A percentile compares a stretch with the other conserved stretches of the same genome.
These are phyloP conservation scores for Solanum virginianum DNA, from an alignment of 257 asterid species.

Conservation along the genomic window DNA sequence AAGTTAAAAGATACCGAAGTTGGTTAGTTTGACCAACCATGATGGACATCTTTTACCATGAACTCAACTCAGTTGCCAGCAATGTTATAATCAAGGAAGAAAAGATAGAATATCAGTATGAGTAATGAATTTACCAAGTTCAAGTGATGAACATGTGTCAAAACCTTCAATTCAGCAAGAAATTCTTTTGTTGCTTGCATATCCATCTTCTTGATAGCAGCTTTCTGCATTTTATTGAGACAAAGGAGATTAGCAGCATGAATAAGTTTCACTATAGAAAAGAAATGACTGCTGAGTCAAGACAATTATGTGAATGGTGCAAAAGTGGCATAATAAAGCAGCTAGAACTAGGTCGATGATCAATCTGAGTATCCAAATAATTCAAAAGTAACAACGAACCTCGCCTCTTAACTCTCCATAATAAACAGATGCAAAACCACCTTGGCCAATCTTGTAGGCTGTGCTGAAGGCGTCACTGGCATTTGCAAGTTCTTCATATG, in stretches of 20 bases:
- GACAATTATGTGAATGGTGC: background rate
- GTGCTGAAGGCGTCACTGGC: slow-evolving; percentile 50
- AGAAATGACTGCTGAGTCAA: background rate
- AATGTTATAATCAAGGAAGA: background rate
- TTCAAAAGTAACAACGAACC: slow-evolving; percentile 29
- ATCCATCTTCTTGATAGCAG: slow-evolving; percentile 80
- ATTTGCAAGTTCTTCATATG: slow-evolving; percentile 50
- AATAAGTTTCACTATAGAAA: background rate
- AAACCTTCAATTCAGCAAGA: slow-evolving; percentile 65
- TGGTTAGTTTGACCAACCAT: background rate
- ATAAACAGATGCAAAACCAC: slow-evolving; percentile 76
- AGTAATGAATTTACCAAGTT: slow-evolving; percentile 46
- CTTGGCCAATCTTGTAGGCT: slow-evolving; percentile 69
- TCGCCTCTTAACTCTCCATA: slow-evolving; percentile 73
- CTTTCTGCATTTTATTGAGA: slow-evolving; percentile 36
- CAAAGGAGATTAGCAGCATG: background rate
- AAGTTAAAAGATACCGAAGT: background rate
- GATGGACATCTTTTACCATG: background rate
- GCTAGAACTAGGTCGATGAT: background rate
- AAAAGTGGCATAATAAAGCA: background rate
- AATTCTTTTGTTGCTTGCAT: slow-evolving; percentile 90
- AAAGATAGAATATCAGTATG: background rate
- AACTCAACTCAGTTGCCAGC: background rate
- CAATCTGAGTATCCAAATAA: background rate
- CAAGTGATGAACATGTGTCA: slow-evolving; percentile 83